These are phyloP conservation scores for carrot (Daucus carota) DNA, from an alignment of 129 eudicot species.

Conservation along the genomic window DNA sequence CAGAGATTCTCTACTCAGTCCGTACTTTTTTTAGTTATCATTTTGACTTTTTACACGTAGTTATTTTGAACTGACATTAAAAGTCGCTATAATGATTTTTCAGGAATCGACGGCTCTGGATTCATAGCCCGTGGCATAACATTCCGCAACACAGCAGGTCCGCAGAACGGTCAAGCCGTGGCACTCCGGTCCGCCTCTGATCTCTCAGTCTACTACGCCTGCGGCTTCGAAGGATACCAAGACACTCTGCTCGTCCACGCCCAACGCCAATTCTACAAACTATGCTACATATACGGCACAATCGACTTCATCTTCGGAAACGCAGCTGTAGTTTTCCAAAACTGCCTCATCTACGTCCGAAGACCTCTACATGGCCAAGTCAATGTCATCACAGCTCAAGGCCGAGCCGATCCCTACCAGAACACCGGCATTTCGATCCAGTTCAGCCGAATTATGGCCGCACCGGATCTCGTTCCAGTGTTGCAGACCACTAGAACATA, in stretches of 20 bases:
- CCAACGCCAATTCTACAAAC: conserved; percentile 71
- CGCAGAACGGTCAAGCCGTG: conserved; percentile 54
- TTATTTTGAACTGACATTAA: neutral
- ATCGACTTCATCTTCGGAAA: conserved; percentile 79
- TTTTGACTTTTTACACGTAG: too few relatives aligned
- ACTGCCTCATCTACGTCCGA: conserved; percentile 47
- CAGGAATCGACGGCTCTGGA: conserved; percentile 64
- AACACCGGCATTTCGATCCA: conserved; percentile 77
- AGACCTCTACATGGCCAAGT: conserved; percentile 54
- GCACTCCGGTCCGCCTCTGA: conserved; percentile 78
- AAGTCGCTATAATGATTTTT: neutral
- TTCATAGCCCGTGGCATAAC: conserved; percentile 77
- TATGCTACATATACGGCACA: conserved; percentile 64
- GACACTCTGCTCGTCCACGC: conserved; percentile 70
- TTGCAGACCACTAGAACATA: conserved; percentile 31
- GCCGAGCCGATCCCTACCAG: conserved; percentile 64
- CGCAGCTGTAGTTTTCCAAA: conserved; percentile 72
- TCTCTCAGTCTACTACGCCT: conserved; percentile 65
- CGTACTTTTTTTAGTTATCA: too few relatives aligned
- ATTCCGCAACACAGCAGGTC: conserved; percentile 80
- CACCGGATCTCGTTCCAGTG: conserved; percentile 45
- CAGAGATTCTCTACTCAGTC: too few relatives aligned
- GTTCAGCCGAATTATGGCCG: conserved; percentile 36
- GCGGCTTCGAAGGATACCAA: conserved; percentile 67
- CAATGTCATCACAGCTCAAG: conserved; percentile 73